Evolutionary conservation across 2,329 filamentous ascomycete genomes (phyloP).

Genomic region (Stachybotrys echinatus): DNA sequence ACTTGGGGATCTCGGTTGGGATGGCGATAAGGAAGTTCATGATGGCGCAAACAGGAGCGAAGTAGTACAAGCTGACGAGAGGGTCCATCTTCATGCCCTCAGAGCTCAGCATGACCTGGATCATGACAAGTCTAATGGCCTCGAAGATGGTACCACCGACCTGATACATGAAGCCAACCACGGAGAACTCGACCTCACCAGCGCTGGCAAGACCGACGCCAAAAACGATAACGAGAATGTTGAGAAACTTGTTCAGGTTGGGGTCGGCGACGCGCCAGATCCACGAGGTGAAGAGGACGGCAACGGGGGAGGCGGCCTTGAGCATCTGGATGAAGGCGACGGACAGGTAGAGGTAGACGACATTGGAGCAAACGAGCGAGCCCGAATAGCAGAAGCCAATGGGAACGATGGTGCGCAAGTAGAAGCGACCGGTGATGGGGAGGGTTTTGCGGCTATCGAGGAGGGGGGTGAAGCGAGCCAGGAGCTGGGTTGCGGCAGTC

Average conservation of each 20-base stretch:
- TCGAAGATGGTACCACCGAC: slow-evolving; percentile 73
- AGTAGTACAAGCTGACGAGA: slow-evolving; percentile 84
- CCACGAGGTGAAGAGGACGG: slow-evolving; percentile 63
- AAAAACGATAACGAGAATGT: slow-evolving; percentile 46
- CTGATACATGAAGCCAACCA: slow-evolving; percentile 64
- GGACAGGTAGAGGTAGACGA: slow-evolving; percentile 62
- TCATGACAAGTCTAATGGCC: slow-evolving; percentile 77
- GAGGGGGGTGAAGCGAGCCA: slow-evolving; percentile 57
- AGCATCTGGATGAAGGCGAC: slow-evolving; percentile 69
- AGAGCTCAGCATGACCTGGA: slow-evolving; percentile 72
- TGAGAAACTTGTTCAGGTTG: slow-evolving; percentile 36
- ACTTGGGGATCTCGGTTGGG: slow-evolving; percentile 60
- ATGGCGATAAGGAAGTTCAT: slow-evolving; percentile 72
- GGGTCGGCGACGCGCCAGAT: slow-evolving; percentile 46
- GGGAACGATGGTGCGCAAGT: slow-evolving; percentile 58
- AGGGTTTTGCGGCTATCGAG: slow-evolving; percentile 59
- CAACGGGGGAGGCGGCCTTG: slow-evolving; percentile 63
- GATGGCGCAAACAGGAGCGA: slow-evolving; percentile 74
- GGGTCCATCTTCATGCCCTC: slow-evolving; percentile 83
- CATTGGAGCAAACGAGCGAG: slow-evolving; percentile 61
- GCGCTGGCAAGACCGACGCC: slow-evolving; percentile 48
- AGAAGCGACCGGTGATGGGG: slow-evolving; percentile 55
- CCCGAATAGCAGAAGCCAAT: slow-evolving; percentile 62
- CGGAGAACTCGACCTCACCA: slow-evolving; percentile 65
- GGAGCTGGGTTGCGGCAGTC: slow-evolving; percentile 59